Evolutionary conservation across 2,329 filamentous ascomycete species (phyloP), one percentile per base, ranked within the genome.

Genomic region (Fusarium robinianum): DNA sequence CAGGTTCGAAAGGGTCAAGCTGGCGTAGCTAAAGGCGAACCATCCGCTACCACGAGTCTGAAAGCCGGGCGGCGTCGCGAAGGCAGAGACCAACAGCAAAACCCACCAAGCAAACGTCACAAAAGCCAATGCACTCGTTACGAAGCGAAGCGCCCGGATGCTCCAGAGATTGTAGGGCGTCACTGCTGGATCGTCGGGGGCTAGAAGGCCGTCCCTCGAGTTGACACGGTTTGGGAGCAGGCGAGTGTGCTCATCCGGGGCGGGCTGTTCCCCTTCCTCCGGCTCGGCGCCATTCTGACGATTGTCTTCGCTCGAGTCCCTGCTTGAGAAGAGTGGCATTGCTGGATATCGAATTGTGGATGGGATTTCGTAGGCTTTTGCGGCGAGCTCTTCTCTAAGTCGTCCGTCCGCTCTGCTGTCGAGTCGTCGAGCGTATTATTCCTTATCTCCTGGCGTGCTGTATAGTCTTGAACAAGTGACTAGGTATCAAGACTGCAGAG

Each of bases 131-230:
- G 89, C 60, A 41, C 95, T 75, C 5, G 90, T 92, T 49, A 94
- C 67, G 63, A 84, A 88, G 64, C 90, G 83, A 41, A 94, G 75
- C 32, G 87, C 80, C 12, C 94, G 85, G 35, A 99, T 87, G 46
- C 83, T 89, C 86, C 90, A 96, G 24, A 97, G 80, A 61, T 99
- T 99, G 72, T 96, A 96, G 0, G 94, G 94, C 3, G 90, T 88
- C 68, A 95, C 72, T n/a, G 71, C 72, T 8, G 72, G 71, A 44
- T 74, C 72, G 40, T 74, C 72, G 15, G 72, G 70, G 7, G 61
- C 62, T 16, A 74, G 64, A 32, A 70, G 51, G 6, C 53, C 63
- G 14, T 63, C 59, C 24, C 52, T 60, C 57, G 75, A 74, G 61
- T 87, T 79, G 29, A 81, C 71, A 44, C 83, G 79, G 60, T 84